Conservation (phyloP, 208 protist genomes). For the Leishmania martiniquensis region DNA sequence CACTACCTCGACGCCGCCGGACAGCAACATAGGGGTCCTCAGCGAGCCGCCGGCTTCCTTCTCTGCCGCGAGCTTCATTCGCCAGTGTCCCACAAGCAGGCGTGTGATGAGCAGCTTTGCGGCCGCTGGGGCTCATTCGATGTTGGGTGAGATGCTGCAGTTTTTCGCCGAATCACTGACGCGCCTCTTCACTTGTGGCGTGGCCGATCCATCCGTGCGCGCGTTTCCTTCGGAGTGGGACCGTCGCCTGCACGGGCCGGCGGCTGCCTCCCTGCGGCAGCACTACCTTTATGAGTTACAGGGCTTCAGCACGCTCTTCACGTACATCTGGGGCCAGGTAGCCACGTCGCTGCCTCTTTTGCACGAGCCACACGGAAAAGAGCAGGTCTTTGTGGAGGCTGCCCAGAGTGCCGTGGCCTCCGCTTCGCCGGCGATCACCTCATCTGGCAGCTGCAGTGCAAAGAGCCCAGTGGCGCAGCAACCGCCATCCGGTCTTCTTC, state of each 20-base stretch:
- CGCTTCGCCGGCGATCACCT: neutral
- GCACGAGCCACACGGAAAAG: neutral
- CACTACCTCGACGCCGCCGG: neutral
- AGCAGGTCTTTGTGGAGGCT: neutral
- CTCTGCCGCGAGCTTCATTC: neutral
- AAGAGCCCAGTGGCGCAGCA: neutral
- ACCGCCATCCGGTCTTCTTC: neutral
- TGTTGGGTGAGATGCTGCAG: slow-evolving; percentile 61
- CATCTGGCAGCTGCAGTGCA: neutral
- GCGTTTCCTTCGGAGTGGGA: slow-evolving; percentile 68
- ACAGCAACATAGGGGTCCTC: neutral
- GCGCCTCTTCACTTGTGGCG: slow-evolving; percentile 53
- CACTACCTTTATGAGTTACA: slow-evolving; percentile 73
- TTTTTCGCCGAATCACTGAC: slow-evolving; percentile 56
- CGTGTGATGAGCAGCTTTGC: slow-evolving; percentile 64
- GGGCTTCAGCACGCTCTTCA: slow-evolving; percentile 70
- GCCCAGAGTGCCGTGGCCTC: neutral
- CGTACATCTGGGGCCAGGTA: slow-evolving; percentile 54
- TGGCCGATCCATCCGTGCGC: slow-evolving; percentile 39
- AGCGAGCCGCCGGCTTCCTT: neutral
- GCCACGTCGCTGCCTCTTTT: slow-evolving; percentile 35
- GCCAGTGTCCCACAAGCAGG: slow-evolving; percentile 34
- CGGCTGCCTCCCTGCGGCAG: slow-evolving; percentile 22
- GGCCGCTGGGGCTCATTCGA: slow-evolving; percentile 60
- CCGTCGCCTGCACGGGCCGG: slow-evolving; percentile 19